These are phyloP conservation scores for Cardamine chenopodiifolia DNA, from an alignment of 345 rosid species.

Conservation along the genomic window DNA sequence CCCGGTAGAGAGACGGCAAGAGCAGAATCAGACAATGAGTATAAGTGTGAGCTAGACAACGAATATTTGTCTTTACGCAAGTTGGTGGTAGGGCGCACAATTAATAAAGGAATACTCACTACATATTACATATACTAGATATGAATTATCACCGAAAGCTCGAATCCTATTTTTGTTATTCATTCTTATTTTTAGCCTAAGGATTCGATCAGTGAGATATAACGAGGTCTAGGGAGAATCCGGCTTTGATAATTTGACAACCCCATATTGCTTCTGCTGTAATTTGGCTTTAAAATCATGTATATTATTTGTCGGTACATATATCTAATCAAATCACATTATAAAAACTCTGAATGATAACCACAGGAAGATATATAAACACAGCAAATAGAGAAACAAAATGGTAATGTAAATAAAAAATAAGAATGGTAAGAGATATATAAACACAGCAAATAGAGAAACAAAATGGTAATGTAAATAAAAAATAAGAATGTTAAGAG, in stretches of 20 bases:
- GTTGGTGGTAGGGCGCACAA: constrained; percentile 38
- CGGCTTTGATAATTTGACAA: not conserved
- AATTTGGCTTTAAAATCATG: not conserved
- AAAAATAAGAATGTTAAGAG: not conserved
- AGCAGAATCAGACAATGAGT: constrained; percentile 35
- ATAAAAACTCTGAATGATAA: not conserved
- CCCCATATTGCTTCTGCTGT: not conserved
- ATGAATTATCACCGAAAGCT: constrained; percentile 24
- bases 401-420: not conserved
- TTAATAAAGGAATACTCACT: constrained; percentile 20
- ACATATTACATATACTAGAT: not conserved
- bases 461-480: not conserved
- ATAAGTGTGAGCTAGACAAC: constrained; percentile 18
- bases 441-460: too few relatives aligned
- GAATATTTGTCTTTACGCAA: constrained; percentile 38
- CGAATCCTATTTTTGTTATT: constrained; percentile 22
- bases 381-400: not conserved
- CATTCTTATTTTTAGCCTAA: constrained; percentile 6
- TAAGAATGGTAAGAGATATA: not conserved
- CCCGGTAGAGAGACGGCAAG: constrained; percentile 7
- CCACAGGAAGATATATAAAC: too few relatives aligned
- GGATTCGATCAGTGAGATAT: constrained; percentile 18
- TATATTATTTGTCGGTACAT: not conserved
- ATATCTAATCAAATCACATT: not conserved
- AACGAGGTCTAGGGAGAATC: constrained; percentile 1